These are phyloP conservation scores for Detonula confervacea DNA, from an alignment of 352 stramenopile genomes.

Conservation along the genomic window DNA sequence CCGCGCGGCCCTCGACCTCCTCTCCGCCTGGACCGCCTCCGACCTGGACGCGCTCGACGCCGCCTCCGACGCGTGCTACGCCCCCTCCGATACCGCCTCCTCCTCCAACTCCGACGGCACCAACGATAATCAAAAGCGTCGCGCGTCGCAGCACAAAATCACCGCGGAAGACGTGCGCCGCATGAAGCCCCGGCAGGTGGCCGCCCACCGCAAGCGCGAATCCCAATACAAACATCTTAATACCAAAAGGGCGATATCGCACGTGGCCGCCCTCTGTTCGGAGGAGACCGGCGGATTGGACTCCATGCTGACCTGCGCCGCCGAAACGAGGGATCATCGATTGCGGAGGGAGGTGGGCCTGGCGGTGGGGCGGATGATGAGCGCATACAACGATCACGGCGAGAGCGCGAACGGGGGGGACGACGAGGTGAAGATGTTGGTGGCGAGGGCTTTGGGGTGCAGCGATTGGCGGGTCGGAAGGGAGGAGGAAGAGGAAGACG, in stretches of 20 bases:
- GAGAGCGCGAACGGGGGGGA: too few relatives aligned
- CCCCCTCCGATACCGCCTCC: slow-evolving; percentile 11
- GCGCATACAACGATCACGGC: slow-evolving; percentile 56
- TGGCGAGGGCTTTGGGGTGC: slow-evolving; percentile 49
- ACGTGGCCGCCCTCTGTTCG: slow-evolving; percentile 55
- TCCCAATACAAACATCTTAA: slow-evolving; percentile 51
- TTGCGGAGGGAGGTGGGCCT: slow-evolving; percentile 71
- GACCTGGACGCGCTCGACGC: slow-evolving; percentile 68
- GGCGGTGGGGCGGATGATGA: slow-evolving; percentile 64
- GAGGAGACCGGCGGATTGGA: slow-evolving; percentile 53
- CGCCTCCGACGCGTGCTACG: slow-evolving; percentile 48
- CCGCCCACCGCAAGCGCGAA: slow-evolving; percentile 64
- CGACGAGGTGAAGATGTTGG: slow-evolving; percentile 64
- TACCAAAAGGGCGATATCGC: slow-evolving; percentile 57
- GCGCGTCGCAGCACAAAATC: slow-evolving; percentile 14
- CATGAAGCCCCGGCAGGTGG: slow-evolving; percentile 74
- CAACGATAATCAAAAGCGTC: slow-evolving; percentile 24
- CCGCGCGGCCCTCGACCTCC: slow-evolving; percentile 68
- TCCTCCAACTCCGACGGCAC: slow-evolving; percentile 24
- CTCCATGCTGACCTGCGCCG: slow-evolving; percentile 57
- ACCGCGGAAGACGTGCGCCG: slow-evolving; percentile 54
- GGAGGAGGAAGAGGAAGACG: slow-evolving; percentile 38
- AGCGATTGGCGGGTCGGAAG: slow-evolving; percentile 36
- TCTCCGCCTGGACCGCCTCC: slow-evolving; percentile 70
- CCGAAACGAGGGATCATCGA: slow-evolving; percentile 50